Base-by-base conservation (phyloP, 139 green algal species). In the Closterium sp. region DNA sequence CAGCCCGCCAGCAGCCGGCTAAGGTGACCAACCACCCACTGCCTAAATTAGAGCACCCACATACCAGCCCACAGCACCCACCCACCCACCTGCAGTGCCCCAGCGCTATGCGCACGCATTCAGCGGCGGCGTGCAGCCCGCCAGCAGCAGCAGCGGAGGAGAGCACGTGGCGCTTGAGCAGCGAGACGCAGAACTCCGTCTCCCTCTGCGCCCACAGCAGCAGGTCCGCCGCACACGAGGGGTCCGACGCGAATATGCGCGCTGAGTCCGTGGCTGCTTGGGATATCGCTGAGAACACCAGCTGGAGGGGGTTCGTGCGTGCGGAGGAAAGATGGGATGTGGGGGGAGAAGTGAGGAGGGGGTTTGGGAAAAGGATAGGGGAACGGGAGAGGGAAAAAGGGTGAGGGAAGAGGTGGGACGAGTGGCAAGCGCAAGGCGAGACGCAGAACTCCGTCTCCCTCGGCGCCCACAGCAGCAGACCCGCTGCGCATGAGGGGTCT, bases 251-350 rank as follows among this genome's bases (percentile, higher is more conserved):
- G 94, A 94, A 94, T 16, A 94, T 66, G 89, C 12, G 34, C 3
- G 33, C 83, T 30, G 91, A 93, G 89, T 94, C 91, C 9, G 33
- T 91, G 85, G 89, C 89, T 25, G 91, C 91, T 35, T 88, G 66
- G 3, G 89, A 83, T 34, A 94, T 93, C 4, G 91, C 55, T 28
- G 91, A 93, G 66, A 94, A 94, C 31, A 94, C 89, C 28, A 85
- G 2, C 76, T 85, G 33, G 38, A 10, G 38, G 4, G n/a, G n/a
- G n/a, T n/a, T n/a, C n/a, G n/a, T n/a, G n/a, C n/a, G n/a, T n/a
- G n/a, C 84, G 21, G 84, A 30, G 16, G n/a, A n/a, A n/a, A n/a
- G 12, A 9, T 66, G 38, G 3, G 19, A 66, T 8, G 38, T 8
- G 38, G 19, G 38, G 38, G 38, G 38, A 10, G 4, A 66, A 10